Conservation (phyloP, 306 rosid genomes). For the Luffa aegyptiaca region DNA sequence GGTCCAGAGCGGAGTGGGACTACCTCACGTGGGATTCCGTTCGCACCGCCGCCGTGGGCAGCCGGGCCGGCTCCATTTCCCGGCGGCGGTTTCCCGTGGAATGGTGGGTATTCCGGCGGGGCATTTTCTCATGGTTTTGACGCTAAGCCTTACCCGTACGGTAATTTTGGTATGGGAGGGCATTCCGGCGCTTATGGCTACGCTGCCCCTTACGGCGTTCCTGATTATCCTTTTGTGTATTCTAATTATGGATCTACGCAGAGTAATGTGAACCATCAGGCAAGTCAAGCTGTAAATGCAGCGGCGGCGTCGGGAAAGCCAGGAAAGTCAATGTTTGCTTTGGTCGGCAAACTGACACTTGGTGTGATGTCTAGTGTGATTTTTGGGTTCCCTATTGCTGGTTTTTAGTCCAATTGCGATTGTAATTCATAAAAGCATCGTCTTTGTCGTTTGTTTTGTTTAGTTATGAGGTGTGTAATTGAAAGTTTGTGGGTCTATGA, state of each 20-base stretch:
- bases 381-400: neutral
- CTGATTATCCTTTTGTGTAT: neutral
- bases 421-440: too few relatives aligned
- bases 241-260: neutral
- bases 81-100: neutral
- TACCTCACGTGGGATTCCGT: neutral
- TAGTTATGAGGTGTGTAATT: too few relatives aligned
- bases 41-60: neutral
- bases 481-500: too few relatives aligned
- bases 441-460: too few relatives aligned
- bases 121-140: neutral
- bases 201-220: neutral
- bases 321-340: neutral
- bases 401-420: neutral
- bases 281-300: neutral
- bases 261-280: neutral
- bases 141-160: neutral
- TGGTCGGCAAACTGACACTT: neutral
- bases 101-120: neutral
- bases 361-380: neutral
- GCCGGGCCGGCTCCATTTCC: neutral
- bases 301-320: neutral
- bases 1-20: neutral
- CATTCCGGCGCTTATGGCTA: neutral
- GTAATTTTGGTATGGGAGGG: neutral